Base-by-base conservation (phyloP, 169 alveolate species). In the Babesia sp. region DNA sequence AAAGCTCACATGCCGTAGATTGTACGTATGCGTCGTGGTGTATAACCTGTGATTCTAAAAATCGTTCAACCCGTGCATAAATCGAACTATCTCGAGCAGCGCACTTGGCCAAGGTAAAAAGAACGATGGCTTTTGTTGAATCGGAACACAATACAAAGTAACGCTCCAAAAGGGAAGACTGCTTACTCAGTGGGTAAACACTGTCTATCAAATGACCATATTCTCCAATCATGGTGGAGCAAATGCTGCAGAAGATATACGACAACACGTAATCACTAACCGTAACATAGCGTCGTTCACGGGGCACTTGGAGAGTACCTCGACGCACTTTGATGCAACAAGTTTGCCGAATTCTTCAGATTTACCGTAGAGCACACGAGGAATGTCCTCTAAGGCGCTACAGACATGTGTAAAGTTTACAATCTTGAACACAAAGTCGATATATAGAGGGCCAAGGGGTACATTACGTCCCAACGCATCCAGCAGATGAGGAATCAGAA, bases 341-440 rank as follows among this genome's bases (percentile, higher is more conserved):
- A 51, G 42, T 50, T 69, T 70, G 37, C 93, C 96, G 46, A 69
- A 61, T 4, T 72, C 70, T 11, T 67, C 64, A 24, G 83, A 29
- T 0, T 45, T 50, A 36, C 46, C 34, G 18, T 46, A 39, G 0
- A 64, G 24, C 0, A 90, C 31, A 59, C 95, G 76, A 44, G 78
- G 90, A 90, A 96, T 92, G 26, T 91, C 92, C 57, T 94, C 96
- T 24, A 93, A 94, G 36, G 92, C 81, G 0, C 93, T 96, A 64
- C 77, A 90, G 73, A 93, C 97, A 36, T 97, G 98, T 3, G 98
- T 94, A 59, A 86, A 91, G 56, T 91, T 93, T 33, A 95, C 90
- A 74, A 96, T 83, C 74, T 93, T 94, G 39, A 95, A 93, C 50
- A 96, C 89, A 7, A 94, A 94, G 85, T 96, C 98, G 29, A 95